A percentile compares a stretch with the other conserved stretches of the same genome.
These are phyloP conservation scores for Aureobasidium namibiae DNA, from an alignment of 2,329 filamentous ascomycete species.

Conservation along the genomic window DNA sequence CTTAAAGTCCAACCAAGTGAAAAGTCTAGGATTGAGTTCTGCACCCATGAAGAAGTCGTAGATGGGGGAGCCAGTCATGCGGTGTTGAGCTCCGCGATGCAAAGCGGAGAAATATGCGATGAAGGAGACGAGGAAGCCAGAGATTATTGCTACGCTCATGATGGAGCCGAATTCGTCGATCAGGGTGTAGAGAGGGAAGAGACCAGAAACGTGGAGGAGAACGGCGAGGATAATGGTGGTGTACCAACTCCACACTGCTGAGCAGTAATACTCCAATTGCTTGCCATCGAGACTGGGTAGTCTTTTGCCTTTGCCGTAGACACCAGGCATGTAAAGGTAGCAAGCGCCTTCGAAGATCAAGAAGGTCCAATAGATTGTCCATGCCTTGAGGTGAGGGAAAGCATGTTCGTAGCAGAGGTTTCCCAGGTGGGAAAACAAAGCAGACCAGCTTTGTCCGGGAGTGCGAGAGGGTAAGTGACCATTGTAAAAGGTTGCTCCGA, in stretches of 20 bases:
- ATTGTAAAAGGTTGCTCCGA: slow-evolving; percentile 79
- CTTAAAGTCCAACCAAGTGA: slow-evolving; percentile 73
- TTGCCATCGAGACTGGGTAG: slow-evolving; percentile 68
- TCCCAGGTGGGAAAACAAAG: slow-evolving; percentile 62
- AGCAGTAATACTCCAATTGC: slow-evolving; percentile 86
- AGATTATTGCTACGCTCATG: slow-evolving; percentile 80
- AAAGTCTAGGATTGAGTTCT: slow-evolving; percentile 63
- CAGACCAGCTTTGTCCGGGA: slow-evolving; percentile 54
- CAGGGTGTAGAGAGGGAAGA: slow-evolving; percentile 78
- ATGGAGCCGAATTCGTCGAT: slow-evolving; percentile 87
- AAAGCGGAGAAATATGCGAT: slow-evolving; percentile 76
- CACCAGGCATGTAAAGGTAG: slow-evolving; percentile 75
- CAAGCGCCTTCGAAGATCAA: slow-evolving; percentile 70
- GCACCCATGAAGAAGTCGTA: slow-evolving; percentile 83
- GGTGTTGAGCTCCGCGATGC: slow-evolving; percentile 67
- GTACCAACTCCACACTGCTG: slow-evolving; percentile 74
- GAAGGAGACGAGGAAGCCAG: slow-evolving; percentile 70
- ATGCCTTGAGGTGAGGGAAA: slow-evolving; percentile 68
- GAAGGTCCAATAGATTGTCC: slow-evolving; percentile 86
- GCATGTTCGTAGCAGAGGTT: slow-evolving; percentile 68
- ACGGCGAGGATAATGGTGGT: slow-evolving; percentile 62
- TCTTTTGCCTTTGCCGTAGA: slow-evolving; percentile 75
- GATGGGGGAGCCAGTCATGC: slow-evolving; percentile 72
- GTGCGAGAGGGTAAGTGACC: slow-evolving; percentile 60
- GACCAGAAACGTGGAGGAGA: slow-evolving; percentile 64